Base-by-base conservation (phyloP, 805 yeast species). In the Lipomyces anomalus region DNA sequence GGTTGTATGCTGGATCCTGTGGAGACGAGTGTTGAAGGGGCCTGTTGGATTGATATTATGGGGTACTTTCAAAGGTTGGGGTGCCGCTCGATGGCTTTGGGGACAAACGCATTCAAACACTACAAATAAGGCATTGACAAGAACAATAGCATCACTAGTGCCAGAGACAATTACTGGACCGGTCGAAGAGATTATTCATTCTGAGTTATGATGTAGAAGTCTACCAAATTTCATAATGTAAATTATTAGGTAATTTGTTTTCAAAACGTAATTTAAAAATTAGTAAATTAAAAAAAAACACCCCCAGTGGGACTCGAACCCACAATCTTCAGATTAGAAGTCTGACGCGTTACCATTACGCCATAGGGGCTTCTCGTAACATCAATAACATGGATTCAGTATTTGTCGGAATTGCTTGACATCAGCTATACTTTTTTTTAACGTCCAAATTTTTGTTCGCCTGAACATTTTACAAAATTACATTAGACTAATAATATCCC, bases 1-100 rank as follows among this genome's bases (percentile, higher is more conserved):
- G 2, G 69, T 63, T 7, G 42, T 69, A 33, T 29, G 46, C 5
- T 69, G 69, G 66, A 58, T 69, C 24, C 39, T 68, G 3, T 69
- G 67, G 61, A 50, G 71, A 35, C 56, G 72, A 2, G 57, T 68
- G 9, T 45, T 68, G 16, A 57, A 57, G 49, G 61, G 62, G 4
- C 73, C 73, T 13, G 37, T 42, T 22, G 37, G 38, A 22, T 26
- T 44, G 13, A 17, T 50, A 5, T 16, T 50, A 6, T 50, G 54
- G 54, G 35, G 47, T 4, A 38, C 41, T n/a, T 28, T 43, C 22
- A 40, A 46, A 23, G 44, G 50, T 13, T 40, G 48, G 11, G 40
- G 35, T 22, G 40, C 32, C n/a, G 32, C 46, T 9, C 20, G 40
- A 4, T 47, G 52, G 52, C 48, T 43, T n/a, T 34, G 37, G 37